These are phyloP conservation scores for Paulownia fortunei DNA, from an alignment of 257 asterid species.

Conservation along the genomic window DNA sequence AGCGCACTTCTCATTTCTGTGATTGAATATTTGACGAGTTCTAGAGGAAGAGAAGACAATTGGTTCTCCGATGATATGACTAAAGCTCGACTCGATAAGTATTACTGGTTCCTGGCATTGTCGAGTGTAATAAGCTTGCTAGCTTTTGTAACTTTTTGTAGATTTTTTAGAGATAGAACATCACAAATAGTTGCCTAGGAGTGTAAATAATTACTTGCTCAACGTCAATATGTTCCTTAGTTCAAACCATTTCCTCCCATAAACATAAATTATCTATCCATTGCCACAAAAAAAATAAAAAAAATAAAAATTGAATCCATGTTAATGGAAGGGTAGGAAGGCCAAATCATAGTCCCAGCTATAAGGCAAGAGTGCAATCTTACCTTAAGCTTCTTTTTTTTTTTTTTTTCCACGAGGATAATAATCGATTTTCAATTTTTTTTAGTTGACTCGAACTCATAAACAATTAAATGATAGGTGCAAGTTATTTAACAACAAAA, in stretches of 20 bases:
- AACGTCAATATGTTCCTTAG: neutral
- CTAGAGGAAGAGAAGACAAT: constrained; percentile 37
- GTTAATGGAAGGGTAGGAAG: too few relatives aligned
- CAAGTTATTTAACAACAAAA: too few relatives aligned
- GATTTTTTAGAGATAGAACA: constrained; percentile 39
- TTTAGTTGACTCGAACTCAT: too few relatives aligned
- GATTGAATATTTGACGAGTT: constrained; percentile 63
- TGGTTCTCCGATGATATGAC: constrained; percentile 87
- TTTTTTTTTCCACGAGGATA: too few relatives aligned
- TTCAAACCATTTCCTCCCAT: neutral
- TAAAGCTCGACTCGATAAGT: constrained; percentile 71
- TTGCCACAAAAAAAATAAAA: too few relatives aligned
- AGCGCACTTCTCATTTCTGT: constrained; percentile 67
- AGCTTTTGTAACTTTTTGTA: constrained; percentile 57
- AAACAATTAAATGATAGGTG: too few relatives aligned
- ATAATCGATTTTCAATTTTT: too few relatives aligned
- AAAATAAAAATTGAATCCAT: too few relatives aligned
- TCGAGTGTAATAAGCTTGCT: constrained; percentile 55
- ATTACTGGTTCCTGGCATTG: constrained; percentile 76
- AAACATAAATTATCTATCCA: too few relatives aligned
- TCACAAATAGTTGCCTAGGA: neutral
- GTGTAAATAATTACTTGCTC: constrained; percentile 16
- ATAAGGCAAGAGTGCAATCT: too few relatives aligned
- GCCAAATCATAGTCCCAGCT: too few relatives aligned
- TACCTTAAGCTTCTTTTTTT: too few relatives aligned